These are phyloP conservation scores for Myxozyma vanderwaltii DNA, from an alignment of 805 yeast species.

Conservation along the genomic window DNA sequence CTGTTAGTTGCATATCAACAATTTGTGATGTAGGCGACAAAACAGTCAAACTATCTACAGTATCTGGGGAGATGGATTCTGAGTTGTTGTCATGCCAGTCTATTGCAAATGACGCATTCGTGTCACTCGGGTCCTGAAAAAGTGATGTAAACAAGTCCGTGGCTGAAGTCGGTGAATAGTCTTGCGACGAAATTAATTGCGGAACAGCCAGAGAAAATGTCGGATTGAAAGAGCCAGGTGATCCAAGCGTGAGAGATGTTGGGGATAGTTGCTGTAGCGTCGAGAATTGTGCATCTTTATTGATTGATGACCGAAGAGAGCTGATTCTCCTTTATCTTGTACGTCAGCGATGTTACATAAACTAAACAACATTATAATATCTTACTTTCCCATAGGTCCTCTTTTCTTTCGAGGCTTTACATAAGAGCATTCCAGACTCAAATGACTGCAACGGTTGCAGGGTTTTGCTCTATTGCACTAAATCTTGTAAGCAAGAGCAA, in stretches of 20 bases:
- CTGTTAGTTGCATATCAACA: background rate
- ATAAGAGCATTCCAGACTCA: background rate
- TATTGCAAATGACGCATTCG: background rate
- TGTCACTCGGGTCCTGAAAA: too few species aligned
- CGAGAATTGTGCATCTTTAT: too few species aligned
- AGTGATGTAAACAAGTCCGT: too few species aligned
- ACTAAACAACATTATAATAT: background rate
- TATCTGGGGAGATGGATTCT: background rate
- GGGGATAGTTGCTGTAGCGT: too few species aligned
- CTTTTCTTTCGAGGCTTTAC: background rate
- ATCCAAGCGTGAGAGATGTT: too few species aligned
- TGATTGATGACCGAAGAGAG: background rate
- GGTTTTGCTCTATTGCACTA: background rate
- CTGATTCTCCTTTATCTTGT: background rate
- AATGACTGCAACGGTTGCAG: background rate
- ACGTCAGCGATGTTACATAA: background rate
- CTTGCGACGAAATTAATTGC: too few species aligned
- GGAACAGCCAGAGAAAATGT: too few species aligned
- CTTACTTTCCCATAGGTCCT: background rate
- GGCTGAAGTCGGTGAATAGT: too few species aligned
- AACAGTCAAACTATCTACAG: background rate
- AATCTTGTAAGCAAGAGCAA: background rate
- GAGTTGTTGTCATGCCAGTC: background rate
- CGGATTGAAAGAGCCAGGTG: too few species aligned
- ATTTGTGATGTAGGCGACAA: background rate